These are phyloP conservation scores for Saccharata proteae DNA, from an alignment of 2,329 filamentous ascomycete genomes.

Conservation along the genomic window DNA sequence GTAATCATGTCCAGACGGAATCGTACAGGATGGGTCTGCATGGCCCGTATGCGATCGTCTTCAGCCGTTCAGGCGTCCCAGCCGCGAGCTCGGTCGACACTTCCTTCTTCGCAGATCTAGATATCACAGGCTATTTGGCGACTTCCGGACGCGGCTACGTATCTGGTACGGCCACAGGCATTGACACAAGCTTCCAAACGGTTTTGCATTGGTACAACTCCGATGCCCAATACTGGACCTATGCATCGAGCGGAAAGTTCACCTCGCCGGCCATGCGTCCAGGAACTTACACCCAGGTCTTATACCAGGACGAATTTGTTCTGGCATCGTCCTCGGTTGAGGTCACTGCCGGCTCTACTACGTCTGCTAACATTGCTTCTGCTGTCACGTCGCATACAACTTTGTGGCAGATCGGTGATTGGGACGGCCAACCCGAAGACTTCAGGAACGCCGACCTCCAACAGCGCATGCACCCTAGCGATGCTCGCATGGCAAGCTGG, in stretches of 20 bases:
- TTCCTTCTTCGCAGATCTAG: conserved; percentile 47
- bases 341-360: conserved; percentile 38
- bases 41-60: conserved; percentile 52
- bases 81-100: conserved; percentile 33
- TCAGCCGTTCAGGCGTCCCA: conserved; percentile 47
- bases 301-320: conserved; percentile 47
- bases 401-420: conserved; percentile 53
- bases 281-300: conserved; percentile 55
- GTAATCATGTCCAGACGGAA: conserved; percentile 42
- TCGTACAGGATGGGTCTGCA: conserved; percentile 50
- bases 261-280: conserved; percentile 55
- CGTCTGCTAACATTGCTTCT: conserved; percentile 40
- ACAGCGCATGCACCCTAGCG: conserved; percentile 56
- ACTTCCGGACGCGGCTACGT: conserved; percentile 46
- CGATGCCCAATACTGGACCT: conserved; percentile 53
- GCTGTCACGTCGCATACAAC: conserved; percentile 37
- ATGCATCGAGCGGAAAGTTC: conserved; percentile 45
- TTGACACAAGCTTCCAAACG: conserved; percentile 37
- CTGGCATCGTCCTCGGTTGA: conserved; percentile 34
- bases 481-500: conserved; percentile 52
- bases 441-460: conserved; percentile 58
- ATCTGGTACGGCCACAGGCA: conserved; percentile 47
- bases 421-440: conserved; percentile 46
- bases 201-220: conserved; percentile 58
- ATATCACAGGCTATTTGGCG: conserved; percentile 46